Evolutionary conservation across 495 filamentous ascomycete genomes (phyloP), one percentile per base, ranked within the genome.

Genomic region (Clavariopsis aquatica): DNA sequence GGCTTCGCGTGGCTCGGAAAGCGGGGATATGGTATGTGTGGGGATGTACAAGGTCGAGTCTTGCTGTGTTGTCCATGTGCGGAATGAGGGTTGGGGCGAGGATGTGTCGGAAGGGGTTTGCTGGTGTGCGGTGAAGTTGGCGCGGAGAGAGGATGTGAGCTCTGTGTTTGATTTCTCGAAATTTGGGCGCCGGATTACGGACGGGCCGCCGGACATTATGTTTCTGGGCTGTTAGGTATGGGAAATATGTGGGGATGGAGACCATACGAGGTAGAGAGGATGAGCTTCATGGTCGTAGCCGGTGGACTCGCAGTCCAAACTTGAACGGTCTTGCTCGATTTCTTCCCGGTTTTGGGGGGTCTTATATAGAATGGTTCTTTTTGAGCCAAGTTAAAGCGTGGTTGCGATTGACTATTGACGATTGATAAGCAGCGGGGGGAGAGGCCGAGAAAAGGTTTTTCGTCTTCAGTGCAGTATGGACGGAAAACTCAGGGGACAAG

Each of bases 161-260:
- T 97, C 93, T 67, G 92, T 83, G 74, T 95, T 96, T 49, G 91
- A 94, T 73, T 90, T 89, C 69, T 88, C 84, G 24, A 81, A 82
- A 49, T 85, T 80, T 29, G 86, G 84, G 60, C 87, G 90, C 36
- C 90, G 86, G 67, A 96, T 88, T 68, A 94, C 87, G 52, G 91
- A 90, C 68, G 89, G 86, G 38, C 88, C 86, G 64, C 82, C 85
- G 59, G 83, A 84, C 79, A 96, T 89, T 69, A 97, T 87, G 81
- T 97, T 97, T 62, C 90, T 94, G 75, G 4, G 22, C 17, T 36
- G 52, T 69, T 20, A 60, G 53, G 43, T 13, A 4, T n/a, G 26
- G 41, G 61, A 60, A 43, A 31, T 17, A 23, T 52, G 54, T 17
- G 57, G 27, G 57, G 31, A 55, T 19, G 38, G 55, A 60, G 17